These are phyloP conservation scores for Fusarium pininemorale DNA, from an alignment of 2,329 filamentous ascomycete genomes.

Conservation along the genomic window DNA sequence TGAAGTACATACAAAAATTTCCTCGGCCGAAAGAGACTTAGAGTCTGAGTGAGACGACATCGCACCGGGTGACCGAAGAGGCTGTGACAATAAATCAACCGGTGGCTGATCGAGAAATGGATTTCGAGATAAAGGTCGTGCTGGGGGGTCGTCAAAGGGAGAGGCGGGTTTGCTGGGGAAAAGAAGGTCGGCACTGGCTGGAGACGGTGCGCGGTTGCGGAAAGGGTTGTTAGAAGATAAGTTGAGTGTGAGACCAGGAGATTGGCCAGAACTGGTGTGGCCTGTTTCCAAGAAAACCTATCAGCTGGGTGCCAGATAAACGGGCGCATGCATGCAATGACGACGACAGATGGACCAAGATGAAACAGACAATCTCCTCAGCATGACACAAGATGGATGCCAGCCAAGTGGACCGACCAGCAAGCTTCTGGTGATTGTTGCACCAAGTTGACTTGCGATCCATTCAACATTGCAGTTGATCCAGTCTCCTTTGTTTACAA, in stretches of 20 bases:
- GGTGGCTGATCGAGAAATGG: slow-evolving; percentile 74
- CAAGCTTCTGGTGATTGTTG: slow-evolving; percentile 36
- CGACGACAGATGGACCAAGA: slow-evolving; percentile 42
- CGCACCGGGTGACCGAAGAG: slow-evolving; percentile 55
- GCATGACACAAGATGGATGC: slow-evolving; percentile 45
- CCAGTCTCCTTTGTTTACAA: slow-evolving; percentile 34
- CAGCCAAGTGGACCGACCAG: slow-evolving; percentile 41
- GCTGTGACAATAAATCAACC: slow-evolving; percentile 45
- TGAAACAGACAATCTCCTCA: slow-evolving; percentile 47
- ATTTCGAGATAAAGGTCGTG: slow-evolving; percentile 75
- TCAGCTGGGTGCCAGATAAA: slow-evolving; percentile 41
- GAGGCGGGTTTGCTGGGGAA: slow-evolving; percentile 57
- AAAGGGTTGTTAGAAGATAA: slow-evolving; percentile 86
- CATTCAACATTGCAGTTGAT: slow-evolving; percentile 26
- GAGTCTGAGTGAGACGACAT: slow-evolving; percentile 61
- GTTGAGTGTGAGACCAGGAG: slow-evolving; percentile 65
- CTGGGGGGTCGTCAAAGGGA: slow-evolving; percentile 67
- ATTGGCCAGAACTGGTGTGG: slow-evolving; percentile 39
- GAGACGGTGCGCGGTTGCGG: slow-evolving; percentile 76
- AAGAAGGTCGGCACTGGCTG: slow-evolving; percentile 50
- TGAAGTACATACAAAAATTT: slow-evolving; percentile 77
- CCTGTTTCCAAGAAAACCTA: slow-evolving; percentile 39
- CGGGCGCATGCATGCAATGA: slow-evolving; percentile 45
- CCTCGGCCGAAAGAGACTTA: slow-evolving; percentile 66
- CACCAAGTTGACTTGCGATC: slow-evolving; percentile 40